Evolutionary conservation across 2,329 filamentous ascomycete species (phyloP).

Genomic region (Taxawa tesnikishii): DNA sequence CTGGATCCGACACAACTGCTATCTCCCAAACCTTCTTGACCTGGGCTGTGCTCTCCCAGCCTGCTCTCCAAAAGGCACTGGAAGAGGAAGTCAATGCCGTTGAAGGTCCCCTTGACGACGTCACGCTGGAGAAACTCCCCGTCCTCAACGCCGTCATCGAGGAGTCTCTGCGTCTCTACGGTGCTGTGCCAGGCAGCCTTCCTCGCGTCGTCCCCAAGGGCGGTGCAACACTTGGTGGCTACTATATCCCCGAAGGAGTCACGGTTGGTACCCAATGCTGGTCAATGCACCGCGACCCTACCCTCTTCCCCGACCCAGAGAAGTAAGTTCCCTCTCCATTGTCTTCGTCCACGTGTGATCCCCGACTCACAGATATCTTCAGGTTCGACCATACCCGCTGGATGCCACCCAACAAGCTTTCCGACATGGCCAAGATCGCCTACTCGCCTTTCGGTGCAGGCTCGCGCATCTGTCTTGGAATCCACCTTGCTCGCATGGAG

Average conservation of each 20-base stretch:
- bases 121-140: conserved; percentile 18
- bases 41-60: conserved; percentile 15
- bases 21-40: conserved; percentile 17
- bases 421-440: conserved; percentile 31
- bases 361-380: neutral
- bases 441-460: conserved; percentile 61
- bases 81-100: conserved; percentile 10
- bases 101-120: conserved; percentile 8
- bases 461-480: conserved; percentile 55
- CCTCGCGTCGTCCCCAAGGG: conserved; percentile 22
- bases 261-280: conserved; percentile 27
- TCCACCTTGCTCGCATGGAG: conserved; percentile 53
- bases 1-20: conserved; percentile 20
- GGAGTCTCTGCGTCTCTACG: conserved; percentile 25
- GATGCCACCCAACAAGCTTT: conserved; percentile 13
- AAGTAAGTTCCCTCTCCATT: conserved; percentile 12
- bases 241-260: conserved; percentile 22
- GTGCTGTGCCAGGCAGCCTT: conserved; percentile 21
- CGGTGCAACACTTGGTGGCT: conserved; percentile 20
- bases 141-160: conserved; percentile 24
- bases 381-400: conserved; percentile 23
- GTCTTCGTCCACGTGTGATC: conserved; percentile 8
- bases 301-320: conserved; percentile 8
- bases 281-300: conserved; percentile 22
- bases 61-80: conserved; percentile 6